Evolutionary conservation across 331 rosid species (phyloP).

Genomic region (Erythrophleum ivorense): DNA sequence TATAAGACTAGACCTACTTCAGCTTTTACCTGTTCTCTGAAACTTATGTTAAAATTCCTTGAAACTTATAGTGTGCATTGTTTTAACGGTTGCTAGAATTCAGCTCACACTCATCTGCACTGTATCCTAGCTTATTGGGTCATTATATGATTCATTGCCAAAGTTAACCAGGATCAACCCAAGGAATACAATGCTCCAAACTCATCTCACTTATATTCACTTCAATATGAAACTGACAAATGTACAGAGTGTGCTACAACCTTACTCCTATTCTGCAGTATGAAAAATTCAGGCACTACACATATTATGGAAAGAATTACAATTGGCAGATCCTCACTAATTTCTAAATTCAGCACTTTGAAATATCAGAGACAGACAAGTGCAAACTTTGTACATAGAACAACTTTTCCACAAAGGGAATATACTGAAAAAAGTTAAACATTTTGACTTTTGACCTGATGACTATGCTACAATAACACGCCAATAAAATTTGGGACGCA

Average conservation of each 20-base stretch:
- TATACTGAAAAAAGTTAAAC: background rate
- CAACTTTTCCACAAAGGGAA: constrained; percentile 3
- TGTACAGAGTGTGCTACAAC: background rate
- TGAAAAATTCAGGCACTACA: background rate
- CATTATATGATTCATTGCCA: background rate
- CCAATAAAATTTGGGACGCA: background rate
- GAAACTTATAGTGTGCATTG: background rate
- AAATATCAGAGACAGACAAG: background rate
- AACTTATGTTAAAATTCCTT: background rate
- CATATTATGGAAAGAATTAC: background rate
- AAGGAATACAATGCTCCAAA: background rate
- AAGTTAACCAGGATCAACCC: background rate
- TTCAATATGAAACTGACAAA: background rate
- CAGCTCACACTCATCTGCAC: background rate
- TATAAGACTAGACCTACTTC: background rate
- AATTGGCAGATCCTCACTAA: background rate
- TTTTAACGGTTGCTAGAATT: background rate
- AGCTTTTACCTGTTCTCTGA: background rate
- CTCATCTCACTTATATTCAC: too few species aligned
- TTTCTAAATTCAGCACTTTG: too few species aligned
- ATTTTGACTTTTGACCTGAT: background rate
- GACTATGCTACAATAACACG: background rate
- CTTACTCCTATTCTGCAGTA: background rate
- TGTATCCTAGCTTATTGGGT: background rate
- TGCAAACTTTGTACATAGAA: background rate